Conservation (phyloP, 73 alveolate genomes). For the Blepharisma stoltei region DNA sequence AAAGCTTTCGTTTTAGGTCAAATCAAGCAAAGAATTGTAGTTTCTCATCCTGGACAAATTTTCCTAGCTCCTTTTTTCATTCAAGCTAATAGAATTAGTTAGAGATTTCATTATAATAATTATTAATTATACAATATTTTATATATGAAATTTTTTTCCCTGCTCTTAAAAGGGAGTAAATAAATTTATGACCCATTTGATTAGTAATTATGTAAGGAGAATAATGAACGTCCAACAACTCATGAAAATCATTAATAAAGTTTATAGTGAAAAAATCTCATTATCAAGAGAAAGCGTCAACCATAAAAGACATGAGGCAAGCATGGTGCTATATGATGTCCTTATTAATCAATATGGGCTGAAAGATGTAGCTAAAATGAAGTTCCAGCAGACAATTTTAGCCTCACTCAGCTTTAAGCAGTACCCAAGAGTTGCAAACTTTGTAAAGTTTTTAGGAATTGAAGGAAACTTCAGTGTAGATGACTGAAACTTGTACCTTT, state of each 20-base stretch:
- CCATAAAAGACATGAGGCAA: not conserved
- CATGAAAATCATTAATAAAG: not conserved
- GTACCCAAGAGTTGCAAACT: not conserved
- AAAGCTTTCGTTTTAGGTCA: constrained; percentile 12
- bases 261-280: not conserved
- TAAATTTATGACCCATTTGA: not conserved
- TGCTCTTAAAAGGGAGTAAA: too few species aligned
- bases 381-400: not conserved
- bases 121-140: too few species aligned
- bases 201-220: not conserved
- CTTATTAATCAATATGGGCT: not conserved
- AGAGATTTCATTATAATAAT: too few species aligned
- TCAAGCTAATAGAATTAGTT: too few species aligned
- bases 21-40: not conserved
- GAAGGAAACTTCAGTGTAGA: not conserved
- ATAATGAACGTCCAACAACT: not conserved
- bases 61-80: too few species aligned
- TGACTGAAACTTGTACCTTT: too few species aligned
- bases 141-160: too few species aligned
- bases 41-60: constrained; percentile 7
- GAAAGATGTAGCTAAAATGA: not conserved
- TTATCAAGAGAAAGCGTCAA: not conserved
- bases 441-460: not conserved
- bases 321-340: not conserved
- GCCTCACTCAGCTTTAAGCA: not conserved